phyloP scores from a whole-genome alignment of 2,329 filamentous ascomycete genomes.

The Clonostachys solani region DNA sequence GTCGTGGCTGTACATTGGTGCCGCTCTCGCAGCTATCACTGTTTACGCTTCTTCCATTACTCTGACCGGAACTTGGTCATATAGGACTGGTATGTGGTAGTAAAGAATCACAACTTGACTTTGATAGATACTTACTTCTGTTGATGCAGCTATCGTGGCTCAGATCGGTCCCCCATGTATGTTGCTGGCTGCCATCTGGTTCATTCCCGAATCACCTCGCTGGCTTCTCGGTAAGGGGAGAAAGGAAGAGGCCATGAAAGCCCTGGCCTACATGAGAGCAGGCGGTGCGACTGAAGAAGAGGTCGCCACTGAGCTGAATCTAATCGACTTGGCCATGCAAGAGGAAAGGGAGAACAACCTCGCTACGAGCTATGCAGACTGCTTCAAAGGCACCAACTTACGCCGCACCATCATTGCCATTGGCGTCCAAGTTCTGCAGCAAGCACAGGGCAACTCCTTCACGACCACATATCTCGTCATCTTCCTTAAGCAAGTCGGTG shows the following conservation, averaged over 20 bases:
- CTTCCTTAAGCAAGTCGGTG: constrained; percentile 12
- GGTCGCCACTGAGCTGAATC: constrained; percentile 2
- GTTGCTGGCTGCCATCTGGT: neutral
- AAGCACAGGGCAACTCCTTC: constrained; percentile 12
- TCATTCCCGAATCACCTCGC: constrained; percentile 9
- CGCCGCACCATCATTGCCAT: constrained; percentile 33
- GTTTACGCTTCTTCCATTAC: neutral
- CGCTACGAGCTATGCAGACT: constrained; percentile 29
- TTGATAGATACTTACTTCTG: too few species aligned
- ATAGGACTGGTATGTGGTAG: neutral
- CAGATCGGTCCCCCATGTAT: constrained; percentile 2
- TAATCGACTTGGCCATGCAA: constrained; percentile 6
- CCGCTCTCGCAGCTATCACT: constrained; percentile 2
- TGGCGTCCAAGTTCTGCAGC: constrained; percentile 30
- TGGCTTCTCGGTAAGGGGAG: constrained; percentile 8
- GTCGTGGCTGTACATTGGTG: constrained; percentile 4
- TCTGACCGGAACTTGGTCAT: constrained; percentile 4
- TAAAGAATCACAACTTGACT: too few species aligned
- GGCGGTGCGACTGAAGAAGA: constrained; percentile 4
- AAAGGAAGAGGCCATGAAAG: constrained; percentile 6
- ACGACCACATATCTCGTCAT: constrained; percentile 11
- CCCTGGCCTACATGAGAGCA: constrained; percentile 4
- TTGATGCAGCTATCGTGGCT: neutral
- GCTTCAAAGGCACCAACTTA: constrained; percentile 35
- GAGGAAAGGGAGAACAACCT: constrained; percentile 8